These are phyloP conservation scores for Anisodus tanguticus DNA, from an alignment of 257 asterid genomes.

Conservation along the genomic window DNA sequence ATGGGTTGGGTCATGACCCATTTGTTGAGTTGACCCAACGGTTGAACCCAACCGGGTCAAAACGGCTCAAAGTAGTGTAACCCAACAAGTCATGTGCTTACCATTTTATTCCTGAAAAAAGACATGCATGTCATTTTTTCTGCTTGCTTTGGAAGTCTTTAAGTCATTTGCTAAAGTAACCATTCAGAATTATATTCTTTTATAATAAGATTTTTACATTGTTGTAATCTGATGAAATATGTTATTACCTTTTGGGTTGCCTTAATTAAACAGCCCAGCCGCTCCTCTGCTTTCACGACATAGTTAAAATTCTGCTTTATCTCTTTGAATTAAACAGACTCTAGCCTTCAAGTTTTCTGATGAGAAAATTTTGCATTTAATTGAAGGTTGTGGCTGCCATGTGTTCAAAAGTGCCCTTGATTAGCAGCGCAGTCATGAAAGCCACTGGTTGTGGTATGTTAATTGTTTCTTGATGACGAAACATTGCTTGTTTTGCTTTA, in stretches of 20 bases:
- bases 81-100: no score
- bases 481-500: not conserved
- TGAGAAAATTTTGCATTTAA: not conserved
- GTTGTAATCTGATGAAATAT: not conserved
- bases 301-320: not conserved
- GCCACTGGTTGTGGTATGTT: conserved; percentile 88
- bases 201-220: not conserved
- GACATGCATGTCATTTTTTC: not conserved
- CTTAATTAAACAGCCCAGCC: not conserved
- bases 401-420: conserved; percentile 92
- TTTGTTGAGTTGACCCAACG: no score
- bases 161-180: not conserved
- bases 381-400: conserved; percentile 83
- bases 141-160: conserved; percentile 14
- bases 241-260: not conserved
- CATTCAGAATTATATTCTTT: not conserved
- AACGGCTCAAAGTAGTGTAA: no score
- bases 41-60: no score
- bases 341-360: conserved; percentile 21
- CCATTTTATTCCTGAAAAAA: not conserved
- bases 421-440: conserved; percentile 88
- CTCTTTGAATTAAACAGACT: not conserved
- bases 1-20: no score
- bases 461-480: not conserved
- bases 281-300: not conserved